Conservation (phyloP, 2,329 filamentous ascomycete species). For the Fusarium nodosum region DNA sequence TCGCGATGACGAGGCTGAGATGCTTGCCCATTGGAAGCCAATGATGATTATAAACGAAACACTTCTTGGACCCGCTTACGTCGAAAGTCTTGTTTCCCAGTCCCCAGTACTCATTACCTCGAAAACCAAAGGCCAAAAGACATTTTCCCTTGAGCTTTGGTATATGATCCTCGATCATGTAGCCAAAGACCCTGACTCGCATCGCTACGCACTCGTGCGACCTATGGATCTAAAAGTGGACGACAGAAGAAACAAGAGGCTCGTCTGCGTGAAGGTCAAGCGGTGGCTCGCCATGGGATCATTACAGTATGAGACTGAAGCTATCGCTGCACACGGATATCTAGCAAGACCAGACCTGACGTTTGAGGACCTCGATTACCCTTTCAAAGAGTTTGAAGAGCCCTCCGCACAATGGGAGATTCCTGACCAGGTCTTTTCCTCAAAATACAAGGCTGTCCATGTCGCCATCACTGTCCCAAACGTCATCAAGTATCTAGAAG, state of each 20-base stretch:
- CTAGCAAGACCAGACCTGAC: not conserved
- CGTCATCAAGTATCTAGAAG: constrained; percentile 5
- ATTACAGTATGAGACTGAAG: fast-evolving
- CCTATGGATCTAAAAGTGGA: not conserved
- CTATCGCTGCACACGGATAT: not conserved
- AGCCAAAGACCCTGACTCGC: fast-evolving
- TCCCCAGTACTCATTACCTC: not conserved
- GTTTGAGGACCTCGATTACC: fast-evolving
- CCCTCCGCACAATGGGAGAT: not conserved
- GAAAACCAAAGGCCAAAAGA: not conserved
- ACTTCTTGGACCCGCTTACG: not conserved
- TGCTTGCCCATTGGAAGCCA: not conserved
- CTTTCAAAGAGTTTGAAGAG: not conserved
- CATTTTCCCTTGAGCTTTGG: constrained; percentile 13
- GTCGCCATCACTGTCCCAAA: constrained; percentile 3
- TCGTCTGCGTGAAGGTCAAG: not conserved
- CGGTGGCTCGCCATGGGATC: not conserved
- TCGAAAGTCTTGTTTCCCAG: not conserved
- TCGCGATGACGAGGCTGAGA: not conserved
- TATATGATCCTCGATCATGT: not conserved
- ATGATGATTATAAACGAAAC: constrained; percentile 2
- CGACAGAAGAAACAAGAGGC: fast-evolving
- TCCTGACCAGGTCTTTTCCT: not conserved
- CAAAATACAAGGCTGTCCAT: not conserved
- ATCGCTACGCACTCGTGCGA: not conserved